phyloP scores from a whole-genome alignment of 2,329 filamentous ascomycete species.

The Fusarium drepaniforme region DNA sequence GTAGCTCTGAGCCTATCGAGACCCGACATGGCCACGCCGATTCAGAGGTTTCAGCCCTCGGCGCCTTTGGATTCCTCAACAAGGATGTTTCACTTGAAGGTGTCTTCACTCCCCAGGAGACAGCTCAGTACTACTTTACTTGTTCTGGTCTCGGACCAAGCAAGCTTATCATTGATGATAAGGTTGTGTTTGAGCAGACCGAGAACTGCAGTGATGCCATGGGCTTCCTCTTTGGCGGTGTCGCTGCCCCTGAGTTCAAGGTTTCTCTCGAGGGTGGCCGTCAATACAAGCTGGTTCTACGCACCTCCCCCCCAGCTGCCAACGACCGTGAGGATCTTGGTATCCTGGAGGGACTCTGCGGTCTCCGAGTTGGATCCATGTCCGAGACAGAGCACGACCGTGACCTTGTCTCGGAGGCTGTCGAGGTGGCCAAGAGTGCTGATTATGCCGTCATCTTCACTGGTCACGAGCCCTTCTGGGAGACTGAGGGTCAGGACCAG shows the following conservation, averaged over 20 bases:
- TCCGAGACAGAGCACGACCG: conserved; percentile 49
- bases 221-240: conserved; percentile 50
- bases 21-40: conserved; percentile 40
- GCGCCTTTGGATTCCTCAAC: conserved; percentile 37
- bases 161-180: conserved; percentile 47
- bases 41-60: conserved; percentile 42
- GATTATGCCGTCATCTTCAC: conserved; percentile 69
- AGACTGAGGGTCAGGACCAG: conserved; percentile 73
- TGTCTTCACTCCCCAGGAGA: conserved; percentile 47
- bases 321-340: conserved; percentile 42
- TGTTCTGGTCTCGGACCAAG: conserved; percentile 48
- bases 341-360: conserved; percentile 49
- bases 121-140: conserved; percentile 49
- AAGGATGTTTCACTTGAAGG: conserved; percentile 47
- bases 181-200: conserved; percentile 48
- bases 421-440: conserved; percentile 67
- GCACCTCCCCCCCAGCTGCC: conserved; percentile 45
- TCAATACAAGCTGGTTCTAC: conserved; percentile 48
- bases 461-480: conserved; percentile 66
- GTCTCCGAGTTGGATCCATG: conserved; percentile 49
- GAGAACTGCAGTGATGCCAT: conserved; percentile 49
- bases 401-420: conserved; percentile 61
- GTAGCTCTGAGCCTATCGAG: conserved; percentile 40
- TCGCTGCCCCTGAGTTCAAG: conserved; percentile 47
- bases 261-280: conserved; percentile 44